Base-by-base conservation (phyloP, 306 rosid species). In the Lagenaria siceraria region DNA sequence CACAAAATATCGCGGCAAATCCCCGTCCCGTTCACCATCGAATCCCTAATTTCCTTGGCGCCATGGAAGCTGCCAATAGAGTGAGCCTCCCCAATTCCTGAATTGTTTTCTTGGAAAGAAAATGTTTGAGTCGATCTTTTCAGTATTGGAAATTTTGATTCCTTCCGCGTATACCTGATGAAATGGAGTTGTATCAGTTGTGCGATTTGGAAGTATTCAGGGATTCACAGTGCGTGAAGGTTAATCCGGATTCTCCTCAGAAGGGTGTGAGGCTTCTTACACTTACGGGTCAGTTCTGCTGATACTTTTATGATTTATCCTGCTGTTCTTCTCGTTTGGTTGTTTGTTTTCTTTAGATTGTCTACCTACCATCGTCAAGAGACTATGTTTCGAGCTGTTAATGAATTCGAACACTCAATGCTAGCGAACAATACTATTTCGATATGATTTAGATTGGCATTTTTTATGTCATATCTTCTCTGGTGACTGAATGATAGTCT, bases 171-270 rank as follows among this genome's bases (percentile, higher is more conserved):
- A 36, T 15, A 64, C 13, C 35, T 71, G 18, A 68, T 64, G 70
- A 43, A 68, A 56, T 66, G 79, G 80, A 81, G 35, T 79, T 81
- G 54, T 81, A 79, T 79, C 89, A 89, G 97, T 80, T 89, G 88
- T 85, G 85, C 53, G 90, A 40, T 73, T 85, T 93, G 83, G 91
- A 88, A 76, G 88, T 70, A 68, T 93, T 86, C 79, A 81, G 72
- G 63, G 76, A 38, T 81, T 89, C 93, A 6, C 78, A 87, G 21
- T 93, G 94, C 79, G 97, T 93, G 77, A 91, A 93, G 84, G 97
- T 93, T 80, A 93, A 93, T 87, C 98, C 98, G 43, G 98, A 93
- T 84, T 88, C 98, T 53, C 98, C 98, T 29, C 98, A 93, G 91
- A 93, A 93, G 86, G 93, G 89, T 83, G 94, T 93, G 89, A 86